Evolutionary conservation across 495 filamentous ascomycete species (phyloP).

Genomic region (Penicillium taxi): DNA sequence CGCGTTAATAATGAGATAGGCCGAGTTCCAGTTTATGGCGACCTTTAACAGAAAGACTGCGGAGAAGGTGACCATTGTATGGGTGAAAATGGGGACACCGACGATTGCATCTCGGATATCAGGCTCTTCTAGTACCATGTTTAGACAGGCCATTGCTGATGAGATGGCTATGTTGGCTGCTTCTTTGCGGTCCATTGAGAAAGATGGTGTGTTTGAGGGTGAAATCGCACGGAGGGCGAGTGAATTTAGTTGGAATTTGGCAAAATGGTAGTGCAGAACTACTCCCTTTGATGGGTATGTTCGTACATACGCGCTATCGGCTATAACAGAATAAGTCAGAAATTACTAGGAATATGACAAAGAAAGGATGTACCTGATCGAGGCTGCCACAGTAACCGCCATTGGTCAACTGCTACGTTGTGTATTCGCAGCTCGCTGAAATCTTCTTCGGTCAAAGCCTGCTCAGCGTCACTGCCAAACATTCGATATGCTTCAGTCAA

Average conservation of each 20-base stretch:
- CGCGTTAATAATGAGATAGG: slow-evolving; percentile 36
- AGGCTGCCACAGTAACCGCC: slow-evolving; percentile 50
- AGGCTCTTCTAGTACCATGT: slow-evolving; percentile 47
- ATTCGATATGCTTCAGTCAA: slow-evolving; percentile 50
- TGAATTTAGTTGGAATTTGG: slow-evolving; percentile 53
- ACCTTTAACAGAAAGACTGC: slow-evolving; percentile 51
- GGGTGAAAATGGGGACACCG: slow-evolving; percentile 49
- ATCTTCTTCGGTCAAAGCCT: slow-evolving; percentile 45
- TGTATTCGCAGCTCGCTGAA: slow-evolving; percentile 44
- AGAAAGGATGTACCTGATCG: slow-evolving; percentile 36
- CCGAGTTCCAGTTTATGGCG: slow-evolving; percentile 47
- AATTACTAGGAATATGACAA: not conserved
- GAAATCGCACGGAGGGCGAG: slow-evolving; percentile 47
- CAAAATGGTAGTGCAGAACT: slow-evolving; percentile 53
- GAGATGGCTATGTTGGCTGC: slow-evolving; percentile 50
- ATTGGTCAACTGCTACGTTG: slow-evolving; percentile 49
- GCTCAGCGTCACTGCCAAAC: slow-evolving; percentile 49
- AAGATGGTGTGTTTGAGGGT: slow-evolving; percentile 41
- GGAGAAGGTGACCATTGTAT: slow-evolving; percentile 57
- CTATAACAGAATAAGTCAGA: slow-evolving; percentile 16
- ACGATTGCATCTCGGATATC: slow-evolving; percentile 54
- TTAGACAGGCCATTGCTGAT: slow-evolving; percentile 47
- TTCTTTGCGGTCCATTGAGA: slow-evolving; percentile 48
- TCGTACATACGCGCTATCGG: slow-evolving; percentile 45
- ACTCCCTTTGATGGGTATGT: slow-evolving; percentile 54